Conservation (phyloP, 345 rosid species). For the Lenwebbia sp. region DNA sequence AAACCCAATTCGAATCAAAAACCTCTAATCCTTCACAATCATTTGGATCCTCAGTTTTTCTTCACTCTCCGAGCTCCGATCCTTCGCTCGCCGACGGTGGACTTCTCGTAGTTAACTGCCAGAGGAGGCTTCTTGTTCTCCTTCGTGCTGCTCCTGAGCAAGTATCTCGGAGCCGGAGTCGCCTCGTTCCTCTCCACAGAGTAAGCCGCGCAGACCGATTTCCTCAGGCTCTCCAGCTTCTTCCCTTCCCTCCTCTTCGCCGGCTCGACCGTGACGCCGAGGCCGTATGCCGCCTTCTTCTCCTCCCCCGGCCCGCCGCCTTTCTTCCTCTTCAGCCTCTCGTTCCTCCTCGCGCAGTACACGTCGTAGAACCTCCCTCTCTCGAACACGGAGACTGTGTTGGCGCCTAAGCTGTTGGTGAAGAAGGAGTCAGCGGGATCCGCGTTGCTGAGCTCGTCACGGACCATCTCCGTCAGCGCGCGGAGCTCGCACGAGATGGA, state of each 20-base stretch:
- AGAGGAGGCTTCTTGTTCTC: constrained; percentile 66
- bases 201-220: constrained; percentile 33
- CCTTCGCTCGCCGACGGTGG: not conserved
- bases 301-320: constrained; percentile 16
- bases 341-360: constrained; percentile 78
- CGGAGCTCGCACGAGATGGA: constrained; percentile 60
- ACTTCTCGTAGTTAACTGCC: constrained; percentile 16
- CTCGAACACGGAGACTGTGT: constrained; percentile 41
- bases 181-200: constrained; percentile 22
- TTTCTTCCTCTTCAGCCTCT: constrained; percentile 61
- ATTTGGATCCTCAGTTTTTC: not conserved
- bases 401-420: not conserved
- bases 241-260: constrained; percentile 45
- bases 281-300: constrained; percentile 23
- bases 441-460: constrained; percentile 20
- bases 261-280: constrained; percentile 54
- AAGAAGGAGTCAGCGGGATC: not conserved
- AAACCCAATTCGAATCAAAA: not conserved
- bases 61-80: not conserved
- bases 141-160: constrained; percentile 67
- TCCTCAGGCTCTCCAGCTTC: constrained; percentile 46
- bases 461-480: constrained; percentile 45
- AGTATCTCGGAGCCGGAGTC: constrained; percentile 40
- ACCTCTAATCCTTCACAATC: not conserved
- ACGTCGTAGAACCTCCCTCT: constrained; percentile 83